Evolutionary conservation across 164 flowering plant species (phyloP), one percentile per base, ranked within the genome.

Genomic region (Taxillus chinensis): DNA sequence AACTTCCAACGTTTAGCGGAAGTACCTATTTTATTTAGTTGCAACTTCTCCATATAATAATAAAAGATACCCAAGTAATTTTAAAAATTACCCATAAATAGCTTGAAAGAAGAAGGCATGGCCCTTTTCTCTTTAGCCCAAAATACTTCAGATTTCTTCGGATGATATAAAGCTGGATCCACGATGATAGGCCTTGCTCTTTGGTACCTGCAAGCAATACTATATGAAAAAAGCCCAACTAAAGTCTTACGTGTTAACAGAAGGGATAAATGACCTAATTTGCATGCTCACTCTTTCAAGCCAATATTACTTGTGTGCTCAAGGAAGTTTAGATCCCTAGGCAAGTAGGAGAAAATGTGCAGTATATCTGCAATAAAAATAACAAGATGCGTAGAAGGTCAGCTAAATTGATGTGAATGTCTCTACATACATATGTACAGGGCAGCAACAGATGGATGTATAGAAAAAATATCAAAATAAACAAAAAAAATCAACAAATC

Each of bases 301-400:
- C 92, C 92, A 63, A 90, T 71, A 56, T 72, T 68, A 67, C 96
- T 88, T 5, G 89, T 77, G 72, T 92, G 98, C 77, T 90, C 96
- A 43, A 92, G 64, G 74, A 92, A 92, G 73, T 92, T 92, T 68
- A 90, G 74, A 73, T 88, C 89, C 71, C 86, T 80, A 11, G 91
- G 92, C 76, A 92, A 74, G 76, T 78, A 85, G 2, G 96, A 90
- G 72, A 92, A 86, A 55, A 85, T 75, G 69, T 92, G 93, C 62
- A 92, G 71, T 17, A 90, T 68, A 76, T 90, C 98, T 92, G 87
- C 27, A 67, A 45, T n/a, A 57, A 66, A 63, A 15, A 68, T 13
- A 64, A 55, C 42, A 54, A 17, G 15, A 59, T 14, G 39, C 12
- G n/a, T 40, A 40, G 41, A 14, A 64, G 48, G 53, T 42, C 15